These are phyloP conservation scores for Penicillium sp. DNA, from an alignment of 2,329 filamentous ascomycete genomes.

Conservation along the genomic window DNA sequence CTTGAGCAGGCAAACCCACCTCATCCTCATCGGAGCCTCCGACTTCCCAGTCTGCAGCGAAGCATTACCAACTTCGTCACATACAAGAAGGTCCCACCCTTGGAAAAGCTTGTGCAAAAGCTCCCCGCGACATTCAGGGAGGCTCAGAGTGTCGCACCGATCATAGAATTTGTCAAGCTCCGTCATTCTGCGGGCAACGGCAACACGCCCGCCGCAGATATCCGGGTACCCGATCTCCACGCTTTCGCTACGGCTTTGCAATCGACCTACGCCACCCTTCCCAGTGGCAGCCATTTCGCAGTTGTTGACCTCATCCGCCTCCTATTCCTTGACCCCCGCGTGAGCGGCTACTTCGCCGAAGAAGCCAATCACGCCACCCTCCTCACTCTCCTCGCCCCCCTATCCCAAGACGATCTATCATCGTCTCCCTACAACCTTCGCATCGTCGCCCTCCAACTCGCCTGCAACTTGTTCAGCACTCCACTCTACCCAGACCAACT, in stretches of 20 bases:
- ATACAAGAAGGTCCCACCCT: slow-evolving; percentile 76
- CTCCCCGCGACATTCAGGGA: slow-evolving; percentile 64
- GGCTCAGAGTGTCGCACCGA: slow-evolving; percentile 61
- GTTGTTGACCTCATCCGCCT: slow-evolving; percentile 83
- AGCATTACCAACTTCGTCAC: slow-evolving; percentile 67
- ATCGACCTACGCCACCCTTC: slow-evolving; percentile 57
- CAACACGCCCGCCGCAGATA: slow-evolving; percentile 62
- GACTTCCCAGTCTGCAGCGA: slow-evolving; percentile 69
- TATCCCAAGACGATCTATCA: slow-evolving; percentile 53
- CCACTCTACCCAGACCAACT: slow-evolving; percentile 70
- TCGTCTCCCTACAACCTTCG: slow-evolving; percentile 77
- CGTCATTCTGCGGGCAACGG: slow-evolving; percentile 46
- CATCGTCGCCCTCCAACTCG: slow-evolving; percentile 79
- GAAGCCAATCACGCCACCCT: slow-evolving; percentile 68
- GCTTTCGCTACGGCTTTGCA: slow-evolving; percentile 65
- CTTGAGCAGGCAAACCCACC: slow-evolving; percentile 72
- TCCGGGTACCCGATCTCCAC: slow-evolving; percentile 70
- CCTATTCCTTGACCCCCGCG: slow-evolving; percentile 72
- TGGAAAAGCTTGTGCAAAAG: slow-evolving; percentile 79
- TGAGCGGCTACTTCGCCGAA: slow-evolving; percentile 81
- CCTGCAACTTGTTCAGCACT: slow-evolving; percentile 83
- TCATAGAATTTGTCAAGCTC: slow-evolving; percentile 70
- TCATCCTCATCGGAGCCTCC: slow-evolving; percentile 74
- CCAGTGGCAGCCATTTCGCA: slow-evolving; percentile 71
- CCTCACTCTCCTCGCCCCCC: slow-evolving; percentile 54